phyloP scores from a whole-genome alignment of 192 early-diverging fungal species.

The Geranomyces michiganensis region DNA sequence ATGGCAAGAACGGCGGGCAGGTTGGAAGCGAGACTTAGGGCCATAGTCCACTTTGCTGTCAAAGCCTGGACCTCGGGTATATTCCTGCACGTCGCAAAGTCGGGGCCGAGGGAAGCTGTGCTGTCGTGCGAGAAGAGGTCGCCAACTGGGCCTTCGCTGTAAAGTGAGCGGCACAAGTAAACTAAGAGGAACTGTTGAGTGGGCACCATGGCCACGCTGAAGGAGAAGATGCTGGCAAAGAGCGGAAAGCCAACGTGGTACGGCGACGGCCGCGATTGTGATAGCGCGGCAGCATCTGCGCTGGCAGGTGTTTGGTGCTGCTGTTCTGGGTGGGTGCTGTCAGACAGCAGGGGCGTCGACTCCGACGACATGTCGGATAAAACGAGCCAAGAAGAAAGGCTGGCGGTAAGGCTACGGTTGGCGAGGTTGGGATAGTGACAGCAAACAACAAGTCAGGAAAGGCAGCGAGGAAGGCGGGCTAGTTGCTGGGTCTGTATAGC shows the following conservation, averaged over 20 bases:
- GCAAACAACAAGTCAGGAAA: no score
- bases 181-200: constrained; percentile 40
- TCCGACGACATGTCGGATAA: no score
- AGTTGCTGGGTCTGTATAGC: no score
- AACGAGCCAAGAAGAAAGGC: no score
- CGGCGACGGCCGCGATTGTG: constrained; percentile 16
- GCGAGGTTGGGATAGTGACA: no score
- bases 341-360: no score
- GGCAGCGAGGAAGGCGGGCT: no score
- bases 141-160: background rate
- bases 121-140: background rate
- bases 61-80: constrained; percentile 32
- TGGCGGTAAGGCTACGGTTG: no score
- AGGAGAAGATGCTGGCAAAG: constrained; percentile 17
- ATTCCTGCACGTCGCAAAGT: constrained; percentile 18
- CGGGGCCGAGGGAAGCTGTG: background rate
- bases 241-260: constrained; percentile 30
- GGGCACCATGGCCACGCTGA: constrained; percentile 23
- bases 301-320: no score
- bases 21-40: constrained; percentile 32
- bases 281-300: no score
- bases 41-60: constrained; percentile 43
- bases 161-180: constrained; percentile 25
- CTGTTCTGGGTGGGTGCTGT: no score
- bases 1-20: constrained; percentile 42